phyloP scores from a whole-genome alignment of 768 basidiomycete species.

The Panellus pusillus region DNA sequence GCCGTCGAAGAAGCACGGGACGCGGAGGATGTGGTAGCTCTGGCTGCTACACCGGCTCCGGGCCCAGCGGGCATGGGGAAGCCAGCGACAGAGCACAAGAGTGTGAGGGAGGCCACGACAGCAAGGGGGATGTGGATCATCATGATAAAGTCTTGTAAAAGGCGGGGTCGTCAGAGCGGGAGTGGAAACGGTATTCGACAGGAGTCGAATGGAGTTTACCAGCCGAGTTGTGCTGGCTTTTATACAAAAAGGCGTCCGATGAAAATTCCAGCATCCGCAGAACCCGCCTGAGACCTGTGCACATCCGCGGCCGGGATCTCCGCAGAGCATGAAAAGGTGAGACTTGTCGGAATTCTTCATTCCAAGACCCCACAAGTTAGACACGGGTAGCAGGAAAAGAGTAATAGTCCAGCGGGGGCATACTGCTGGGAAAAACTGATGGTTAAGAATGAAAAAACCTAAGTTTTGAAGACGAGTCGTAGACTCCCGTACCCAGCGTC shows the following conservation, averaged over 20 bases:
- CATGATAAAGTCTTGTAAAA: conserved; percentile 2
- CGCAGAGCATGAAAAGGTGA: not conserved
- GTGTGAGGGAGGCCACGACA: not conserved
- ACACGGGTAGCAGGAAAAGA: too few species aligned
- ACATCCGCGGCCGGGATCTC: conserved; percentile 5
- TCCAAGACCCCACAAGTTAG: too few species aligned
- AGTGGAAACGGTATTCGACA: not conserved
- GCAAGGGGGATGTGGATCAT: conserved; percentile 9
- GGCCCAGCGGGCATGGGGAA: not conserved
- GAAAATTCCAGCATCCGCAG: not conserved
- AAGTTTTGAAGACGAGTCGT: too few species aligned
- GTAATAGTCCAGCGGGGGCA: too few species aligned
- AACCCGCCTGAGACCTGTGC: too few species aligned
- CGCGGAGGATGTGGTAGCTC: too few species aligned
- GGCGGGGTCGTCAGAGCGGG: not conserved
- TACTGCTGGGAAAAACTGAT: too few species aligned
- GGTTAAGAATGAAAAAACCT: too few species aligned
- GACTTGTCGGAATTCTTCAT: not conserved
- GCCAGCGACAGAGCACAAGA: not conserved
- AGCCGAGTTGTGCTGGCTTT: not conserved
- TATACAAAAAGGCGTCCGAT: not conserved
- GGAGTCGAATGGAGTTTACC: not conserved
- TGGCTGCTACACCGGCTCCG: not conserved
- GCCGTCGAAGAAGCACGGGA: too few species aligned
- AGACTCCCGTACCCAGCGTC: too few species aligned